Evolutionary conservation across 1,284 basidiomycete genomes (phyloP).

Genomic region (Chondrostereum purpureum): DNA sequence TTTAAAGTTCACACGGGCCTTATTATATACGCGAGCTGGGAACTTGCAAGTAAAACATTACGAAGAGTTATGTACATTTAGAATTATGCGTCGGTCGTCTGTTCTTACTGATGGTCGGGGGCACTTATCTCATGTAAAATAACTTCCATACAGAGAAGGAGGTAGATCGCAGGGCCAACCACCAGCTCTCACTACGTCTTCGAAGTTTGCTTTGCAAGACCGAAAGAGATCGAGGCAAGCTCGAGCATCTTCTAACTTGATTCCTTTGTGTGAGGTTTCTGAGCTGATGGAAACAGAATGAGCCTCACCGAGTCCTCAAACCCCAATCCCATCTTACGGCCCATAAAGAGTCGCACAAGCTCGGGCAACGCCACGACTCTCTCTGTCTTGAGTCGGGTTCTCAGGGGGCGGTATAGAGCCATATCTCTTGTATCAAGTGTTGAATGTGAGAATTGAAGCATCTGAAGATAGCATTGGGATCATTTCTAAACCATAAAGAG

Average conservation of each 20-base stretch:
- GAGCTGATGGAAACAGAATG: conserved; percentile 1
- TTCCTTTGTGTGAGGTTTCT: conserved; percentile 29
- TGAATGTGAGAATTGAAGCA: conserved; percentile 45
- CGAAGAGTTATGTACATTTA: too few relatives aligned
- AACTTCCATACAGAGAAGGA: conserved; percentile 28
- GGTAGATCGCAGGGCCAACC: conserved; percentile 52
- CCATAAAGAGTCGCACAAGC: conserved; percentile 47
- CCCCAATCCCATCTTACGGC: conserved; percentile 36
- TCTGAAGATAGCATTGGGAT: conserved; percentile 17
- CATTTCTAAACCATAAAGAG: not conserved
- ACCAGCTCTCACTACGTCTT: conserved; percentile 38
- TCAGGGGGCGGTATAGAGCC: conserved; percentile 48
- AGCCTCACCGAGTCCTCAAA: conserved; percentile 46
- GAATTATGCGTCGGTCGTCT: too few relatives aligned
- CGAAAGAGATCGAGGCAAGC: conserved; percentile 52
- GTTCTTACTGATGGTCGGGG: too few relatives aligned
- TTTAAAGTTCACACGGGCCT: too few relatives aligned
- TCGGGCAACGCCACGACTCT: conserved; percentile 34
- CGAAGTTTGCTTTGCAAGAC: conserved; percentile 44
- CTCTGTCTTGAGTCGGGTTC: conserved; percentile 36
- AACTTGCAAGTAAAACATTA: too few relatives aligned
- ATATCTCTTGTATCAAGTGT: conserved; percentile 50
- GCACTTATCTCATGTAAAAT: conserved; percentile 29
- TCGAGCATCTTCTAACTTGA: conserved; percentile 42
- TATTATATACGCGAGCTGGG: too few relatives aligned